phyloP scores from a whole-genome alignment of 257 asterid species.

The Solanum peruvianum region DNA sequence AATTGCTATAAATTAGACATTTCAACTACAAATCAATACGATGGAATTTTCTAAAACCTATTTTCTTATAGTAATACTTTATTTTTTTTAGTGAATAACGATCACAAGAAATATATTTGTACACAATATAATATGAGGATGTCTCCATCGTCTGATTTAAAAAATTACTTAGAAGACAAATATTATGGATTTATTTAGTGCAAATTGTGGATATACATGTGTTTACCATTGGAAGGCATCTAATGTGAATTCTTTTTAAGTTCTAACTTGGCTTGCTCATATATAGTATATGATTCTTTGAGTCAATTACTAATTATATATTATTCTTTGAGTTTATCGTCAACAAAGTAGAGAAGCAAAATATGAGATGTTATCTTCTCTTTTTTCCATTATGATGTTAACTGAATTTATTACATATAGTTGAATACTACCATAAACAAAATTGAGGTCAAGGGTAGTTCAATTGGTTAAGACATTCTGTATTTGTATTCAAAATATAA shows the following conservation, averaged over 20 bases:
- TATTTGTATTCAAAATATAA: neutral
- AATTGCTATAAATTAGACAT: neutral
- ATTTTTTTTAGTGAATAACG: neutral
- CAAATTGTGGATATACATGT: neutral
- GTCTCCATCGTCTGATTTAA: neutral
- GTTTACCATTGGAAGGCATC: neutral
- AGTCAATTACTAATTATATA: neutral
- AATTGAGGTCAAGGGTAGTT: neutral
- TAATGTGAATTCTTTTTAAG: neutral
- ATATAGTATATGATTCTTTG: neutral
- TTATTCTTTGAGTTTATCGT: neutral
- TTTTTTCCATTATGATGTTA: neutral
- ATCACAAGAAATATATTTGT: neutral
- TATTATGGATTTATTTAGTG: neutral
- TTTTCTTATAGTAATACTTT: neutral
- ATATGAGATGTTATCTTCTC: neutral
- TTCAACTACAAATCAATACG: neutral
- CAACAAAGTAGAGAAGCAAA: neutral
- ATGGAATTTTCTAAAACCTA: neutral
- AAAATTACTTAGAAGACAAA: neutral
- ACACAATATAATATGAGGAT: neutral
- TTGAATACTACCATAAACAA: neutral
- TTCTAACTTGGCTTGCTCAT: neutral
- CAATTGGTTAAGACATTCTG: neutral
- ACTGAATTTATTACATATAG: neutral